A percentile compares a stretch with the other conserved stretches of the same genome.
Evolutionary conservation across 2,329 filamentous ascomycete species (phyloP).

Genomic region (Herpotrichia juniperi): DNA sequence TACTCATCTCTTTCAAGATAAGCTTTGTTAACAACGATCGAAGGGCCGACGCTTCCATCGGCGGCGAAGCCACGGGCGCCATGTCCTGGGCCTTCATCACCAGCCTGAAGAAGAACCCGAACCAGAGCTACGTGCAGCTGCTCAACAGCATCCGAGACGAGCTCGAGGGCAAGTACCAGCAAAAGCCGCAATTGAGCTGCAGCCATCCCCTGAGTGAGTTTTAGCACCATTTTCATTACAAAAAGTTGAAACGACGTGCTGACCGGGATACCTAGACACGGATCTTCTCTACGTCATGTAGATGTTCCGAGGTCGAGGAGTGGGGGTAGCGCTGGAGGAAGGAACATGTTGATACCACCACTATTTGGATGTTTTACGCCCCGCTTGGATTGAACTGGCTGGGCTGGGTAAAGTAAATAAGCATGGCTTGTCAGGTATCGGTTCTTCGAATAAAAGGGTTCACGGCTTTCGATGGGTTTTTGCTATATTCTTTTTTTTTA

Average conservation of each 20-base stretch:
- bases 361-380: no score
- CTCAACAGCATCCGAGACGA: constrained; percentile 95
- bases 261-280: constrained; percentile 39
- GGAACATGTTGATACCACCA: constrained; percentile 2
- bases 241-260: constrained; percentile 8
- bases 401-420: background rate
- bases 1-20: constrained; percentile 35
- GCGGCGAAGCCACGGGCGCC: constrained; percentile 87
- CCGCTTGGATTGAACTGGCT: no score
- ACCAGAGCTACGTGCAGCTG: constrained; percentile 95
- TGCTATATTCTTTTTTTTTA: background rate
- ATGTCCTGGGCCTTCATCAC: constrained; percentile 98
- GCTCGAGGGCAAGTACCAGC: constrained; percentile 81
- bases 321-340: background rate
- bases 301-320: constrained; percentile 9
- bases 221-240: background rate
- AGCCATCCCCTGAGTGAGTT: constrained; percentile 88
- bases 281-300: constrained; percentile 55
- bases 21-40: constrained; percentile 14
- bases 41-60: constrained; percentile 91
- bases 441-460: background rate
- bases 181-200: constrained; percentile 95
- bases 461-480: background rate
- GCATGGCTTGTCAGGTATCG: background rate
- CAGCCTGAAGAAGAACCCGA: constrained; percentile 87